Conservation (phyloP, 2,329 filamentous ascomycete species). For the Cephalotrichum gorgonifer region DNA sequence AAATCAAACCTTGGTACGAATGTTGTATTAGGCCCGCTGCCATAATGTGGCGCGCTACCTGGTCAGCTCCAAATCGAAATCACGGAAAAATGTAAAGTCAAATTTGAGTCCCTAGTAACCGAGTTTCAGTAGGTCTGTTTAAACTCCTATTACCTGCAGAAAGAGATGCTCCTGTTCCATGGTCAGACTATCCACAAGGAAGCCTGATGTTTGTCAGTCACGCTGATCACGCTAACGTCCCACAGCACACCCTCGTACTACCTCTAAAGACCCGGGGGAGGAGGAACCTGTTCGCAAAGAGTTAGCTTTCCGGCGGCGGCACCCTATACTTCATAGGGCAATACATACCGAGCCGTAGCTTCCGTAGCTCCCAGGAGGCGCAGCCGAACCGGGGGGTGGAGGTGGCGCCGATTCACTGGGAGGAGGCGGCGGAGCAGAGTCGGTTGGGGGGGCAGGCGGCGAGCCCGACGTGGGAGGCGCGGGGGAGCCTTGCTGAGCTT, state of each 20-base stretch:
- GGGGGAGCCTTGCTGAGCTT: constrained; percentile 33
- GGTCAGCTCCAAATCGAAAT: neutral
- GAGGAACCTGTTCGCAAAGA: constrained; percentile 34
- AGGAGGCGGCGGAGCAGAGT: constrained; percentile 48
- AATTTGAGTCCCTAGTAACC: neutral
- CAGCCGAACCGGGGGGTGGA: constrained; percentile 43
- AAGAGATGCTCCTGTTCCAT: neutral
- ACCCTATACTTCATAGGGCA: neutral
- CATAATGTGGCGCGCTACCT: neutral
- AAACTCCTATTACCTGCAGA: constrained; percentile 1
- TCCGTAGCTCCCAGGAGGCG: constrained; percentile 36
- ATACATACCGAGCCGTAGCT: constrained; percentile 54
- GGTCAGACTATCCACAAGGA: neutral
- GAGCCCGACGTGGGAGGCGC: constrained; percentile 20
- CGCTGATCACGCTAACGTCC: neutral
- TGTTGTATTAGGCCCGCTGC: neutral
- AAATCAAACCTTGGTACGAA: neutral
- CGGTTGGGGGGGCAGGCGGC: constrained; percentile 19
- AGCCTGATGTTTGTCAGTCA: neutral
- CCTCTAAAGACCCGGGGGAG: constrained; percentile 38
- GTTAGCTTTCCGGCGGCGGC: neutral
- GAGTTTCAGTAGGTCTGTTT: neutral
- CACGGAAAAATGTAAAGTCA: neutral
- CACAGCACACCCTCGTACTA: neutral
- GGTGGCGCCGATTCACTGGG: constrained; percentile 51